Evolutionary conservation across 2,329 filamentous ascomycete species (phyloP), one percentile per base, ranked within the genome.

Genomic region (Diaporthe ilicicola): DNA sequence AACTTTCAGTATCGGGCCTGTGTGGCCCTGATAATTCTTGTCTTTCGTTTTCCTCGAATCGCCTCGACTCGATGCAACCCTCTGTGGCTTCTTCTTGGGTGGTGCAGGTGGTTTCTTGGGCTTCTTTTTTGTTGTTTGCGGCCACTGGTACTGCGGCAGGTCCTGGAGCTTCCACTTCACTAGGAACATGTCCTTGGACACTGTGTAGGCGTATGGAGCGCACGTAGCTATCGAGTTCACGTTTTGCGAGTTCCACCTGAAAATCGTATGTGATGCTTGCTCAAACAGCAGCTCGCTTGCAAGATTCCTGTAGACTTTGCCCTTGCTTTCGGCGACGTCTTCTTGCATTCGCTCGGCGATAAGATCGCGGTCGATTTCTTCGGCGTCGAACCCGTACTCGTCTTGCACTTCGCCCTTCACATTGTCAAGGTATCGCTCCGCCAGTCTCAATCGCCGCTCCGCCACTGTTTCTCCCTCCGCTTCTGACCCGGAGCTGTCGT

Each of bases 401-500:
- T 97, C 92, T 76, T 79, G 74, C 13, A 94, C 91, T 75, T 97
- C 93, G 77, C 93, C 89, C 77, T 92, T 90, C 73, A 98, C 91
- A 79, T 97, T 97, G 68, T 97, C 92, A 68, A 99, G 88, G 80
- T 99, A 98, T 77, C 93, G 91, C 83, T 98, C 94, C 37, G 96
- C 96, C 34, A 99, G 88, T 74, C 94, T 90, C 77, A 97, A 83
- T 76, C 96, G 89, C 81, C 94, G 92, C 79, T 98, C 94, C 44
- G 94, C 95, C 1, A 93, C 94, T 27, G 96, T 98, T 84, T 98
- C 95, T 74, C 89, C 90, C 73, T 94, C 93, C 73, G 90, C 90
- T 73, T 94, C 93, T 73, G 90, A 90, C n/a, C 92, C 92, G 1
- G 91, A 93, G 42, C 87, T 87, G 34, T 85, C 86, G 22, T 86